These are phyloP conservation scores for Shiraia sp. DNA, from an alignment of 2,329 filamentous ascomycete genomes.

Conservation along the genomic window DNA sequence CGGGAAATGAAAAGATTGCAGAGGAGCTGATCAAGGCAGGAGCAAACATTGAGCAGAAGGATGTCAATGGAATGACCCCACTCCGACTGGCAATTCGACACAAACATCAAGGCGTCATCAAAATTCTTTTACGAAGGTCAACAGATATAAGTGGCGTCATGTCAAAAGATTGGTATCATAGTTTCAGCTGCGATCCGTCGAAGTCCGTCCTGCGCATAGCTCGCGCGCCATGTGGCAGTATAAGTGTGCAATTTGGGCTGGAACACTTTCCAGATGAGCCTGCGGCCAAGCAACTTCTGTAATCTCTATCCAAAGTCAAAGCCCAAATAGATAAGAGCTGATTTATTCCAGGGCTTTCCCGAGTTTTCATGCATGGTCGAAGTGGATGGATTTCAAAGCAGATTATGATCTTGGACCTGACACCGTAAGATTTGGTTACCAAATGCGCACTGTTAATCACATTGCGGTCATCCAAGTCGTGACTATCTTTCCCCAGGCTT, in stretches of 20 bases:
- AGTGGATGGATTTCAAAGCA: background rate
- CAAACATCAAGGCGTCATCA: background rate
- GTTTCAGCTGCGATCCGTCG: background rate
- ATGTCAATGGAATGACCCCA: constrained; percentile 1
- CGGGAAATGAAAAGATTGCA: background rate
- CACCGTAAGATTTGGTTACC: background rate
- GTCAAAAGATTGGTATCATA: background rate
- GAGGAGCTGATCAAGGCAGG: background rate
- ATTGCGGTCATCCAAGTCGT: background rate
- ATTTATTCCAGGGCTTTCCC: background rate
- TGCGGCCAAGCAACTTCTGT: background rate
- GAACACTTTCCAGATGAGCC: background rate
- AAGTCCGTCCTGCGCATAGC: background rate
- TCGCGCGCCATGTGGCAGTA: background rate
- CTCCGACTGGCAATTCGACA: background rate
- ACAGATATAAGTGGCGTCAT: background rate
- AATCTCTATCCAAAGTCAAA: background rate
- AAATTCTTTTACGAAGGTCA: background rate
- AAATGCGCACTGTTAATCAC: background rate
- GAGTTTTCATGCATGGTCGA: background rate
- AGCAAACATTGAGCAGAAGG: background rate
- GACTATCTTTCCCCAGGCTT: background rate
- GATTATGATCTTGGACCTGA: background rate
- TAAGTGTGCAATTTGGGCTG: background rate
- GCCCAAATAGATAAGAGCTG: too few species aligned